Base-by-base conservation (phyloP, 352 stramenopile species). In the Globisporangium recalcitrans region DNA sequence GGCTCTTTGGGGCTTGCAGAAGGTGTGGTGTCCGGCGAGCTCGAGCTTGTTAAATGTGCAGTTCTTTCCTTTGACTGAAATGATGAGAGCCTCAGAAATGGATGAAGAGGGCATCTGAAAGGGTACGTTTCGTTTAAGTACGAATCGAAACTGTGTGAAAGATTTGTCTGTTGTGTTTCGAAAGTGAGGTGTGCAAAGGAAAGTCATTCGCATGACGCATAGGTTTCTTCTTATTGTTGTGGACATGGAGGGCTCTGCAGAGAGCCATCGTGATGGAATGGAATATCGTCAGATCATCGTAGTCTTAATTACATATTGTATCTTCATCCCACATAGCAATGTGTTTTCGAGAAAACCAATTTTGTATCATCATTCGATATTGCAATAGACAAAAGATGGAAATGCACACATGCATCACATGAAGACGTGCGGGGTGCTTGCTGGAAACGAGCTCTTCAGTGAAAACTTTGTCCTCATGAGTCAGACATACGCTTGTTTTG, bases 401-500 rank as follows among this genome's bases (percentile, higher is more conserved):
- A 24, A 3, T 19, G 10, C 27, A 31, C 14, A 44, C 16, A 54
- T 21, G 2, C 9, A 57, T 3, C 5, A 38, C n/a, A n/a, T n/a
- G 48, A 53, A 22, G 9, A 21, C 3, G 16, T 16, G 10, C 13
- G 26, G n/a, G 3, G 27, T 24, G 27, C 26, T 60, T 60, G 22
- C 34, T 60, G 21, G 21, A 31, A 36, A 31, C 31, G 48, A 68
- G 58, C 79, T 79, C 72, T 82, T 86, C 74, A 82, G 75, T 58
- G 49, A 67, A 75, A 72, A 62, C 26, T 21, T 69, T 88, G 74
- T 88, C 82, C 72, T 88, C 82, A 91, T 78, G 60, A 75, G 69
- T 89, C 82, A 86, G 83, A 91, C 83, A 93, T 93, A 93, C 81
- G 83, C 83, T 93, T 93, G 81, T 91, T 90, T 63, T 68, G n/a